These are phyloP conservation scores for Helianthus tuberosus DNA, from an alignment of 129 eudicot genomes.

Conservation along the genomic window DNA sequence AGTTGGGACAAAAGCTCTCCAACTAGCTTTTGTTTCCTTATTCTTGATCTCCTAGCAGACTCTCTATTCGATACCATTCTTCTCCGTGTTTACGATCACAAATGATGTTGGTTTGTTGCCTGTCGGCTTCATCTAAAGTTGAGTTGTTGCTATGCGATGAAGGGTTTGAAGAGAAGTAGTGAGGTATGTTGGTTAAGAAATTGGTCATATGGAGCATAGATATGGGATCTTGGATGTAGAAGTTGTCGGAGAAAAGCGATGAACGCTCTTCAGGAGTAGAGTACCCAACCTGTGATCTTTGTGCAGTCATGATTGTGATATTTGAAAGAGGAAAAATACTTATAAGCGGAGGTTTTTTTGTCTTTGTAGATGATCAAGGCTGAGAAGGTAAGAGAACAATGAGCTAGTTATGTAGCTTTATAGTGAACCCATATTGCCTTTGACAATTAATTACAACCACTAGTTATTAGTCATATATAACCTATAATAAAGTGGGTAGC, in stretches of 20 bases:
- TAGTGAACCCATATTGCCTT: too few relatives aligned
- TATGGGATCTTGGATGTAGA: conserved; percentile 34
- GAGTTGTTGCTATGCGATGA: conserved; percentile 56
- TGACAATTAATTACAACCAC: too few relatives aligned
- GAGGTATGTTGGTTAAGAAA: conserved; percentile 19
- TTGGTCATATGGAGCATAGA: conserved; percentile 34
- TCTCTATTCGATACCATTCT: conserved; percentile 79
- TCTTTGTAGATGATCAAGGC: background rate
- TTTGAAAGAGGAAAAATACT: too few relatives aligned
- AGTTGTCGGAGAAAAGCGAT: conserved; percentile 30
- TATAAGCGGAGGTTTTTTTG: too few relatives aligned
- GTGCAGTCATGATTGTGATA: conserved; percentile 44
- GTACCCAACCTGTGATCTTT: conserved; percentile 20
- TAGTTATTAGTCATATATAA: too few relatives aligned
- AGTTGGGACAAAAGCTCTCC: conserved; percentile 71
- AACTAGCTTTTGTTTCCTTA: conserved; percentile 69
- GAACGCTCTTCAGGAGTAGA: conserved; percentile 34
- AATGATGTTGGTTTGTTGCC: conserved; percentile 37
- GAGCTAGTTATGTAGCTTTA: too few relatives aligned
- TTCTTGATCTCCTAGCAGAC: conserved; percentile 69
- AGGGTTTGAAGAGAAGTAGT: conserved; percentile 29
- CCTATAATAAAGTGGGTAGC: too few relatives aligned
- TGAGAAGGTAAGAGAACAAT: too few relatives aligned
- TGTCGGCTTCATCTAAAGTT: conserved; percentile 69
- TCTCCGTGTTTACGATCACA: conserved; percentile 57